Evolutionary conservation across 768 basidiomycete genomes (phyloP), one percentile per base, ranked within the genome.

Genomic region (Trametes cingulata): DNA sequence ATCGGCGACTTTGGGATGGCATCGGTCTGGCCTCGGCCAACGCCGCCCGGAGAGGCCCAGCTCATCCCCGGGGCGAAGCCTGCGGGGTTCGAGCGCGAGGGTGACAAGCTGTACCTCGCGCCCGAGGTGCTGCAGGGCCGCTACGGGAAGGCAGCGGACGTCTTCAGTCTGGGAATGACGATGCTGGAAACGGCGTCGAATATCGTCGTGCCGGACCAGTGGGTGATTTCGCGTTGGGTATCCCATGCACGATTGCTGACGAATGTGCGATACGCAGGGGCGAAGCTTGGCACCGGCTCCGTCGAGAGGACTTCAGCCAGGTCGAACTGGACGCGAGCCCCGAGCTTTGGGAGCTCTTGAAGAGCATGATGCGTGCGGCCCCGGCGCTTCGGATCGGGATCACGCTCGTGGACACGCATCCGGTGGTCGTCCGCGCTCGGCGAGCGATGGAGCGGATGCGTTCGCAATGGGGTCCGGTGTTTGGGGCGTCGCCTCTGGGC

Each of bases 1-100:
- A 94, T 99, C 72, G 96, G 96, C 8, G 97, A 99, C 73, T 98
- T 98, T 77, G 97, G 97, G 9, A 94, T 99, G 87, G 95, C 96
- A n/a, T 92, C 93, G 6, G 68, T 93, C 52, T 95, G 93, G 90
- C 93, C 94, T 0, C 79, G 94, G 39, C 76, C 78, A 0, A 71
- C 71, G 17, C 68, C 78, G 22, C 68, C 75, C 17, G 60, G 70
- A 24, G 68, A 71, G 58, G 52, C 66, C 46, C 46, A 68, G 17
- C 65, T 66, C 48, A 64, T 67, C 42, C 29, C 56, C 0, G 61
- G 61, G 7, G 47, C 50, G 14, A 62, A 58, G 39, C 61, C 61
- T 1, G 67, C 60, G 13, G 65, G 73, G 35, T 94, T 98, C 71
- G 96, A 98, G 74, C 84, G 97, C 15, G 97, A 99, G 73, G 97